Evolutionary conservation across 2,329 filamentous ascomycete genomes (phyloP), one percentile per base, ranked within the genome.

Genomic region (Alternaria longipes): DNA sequence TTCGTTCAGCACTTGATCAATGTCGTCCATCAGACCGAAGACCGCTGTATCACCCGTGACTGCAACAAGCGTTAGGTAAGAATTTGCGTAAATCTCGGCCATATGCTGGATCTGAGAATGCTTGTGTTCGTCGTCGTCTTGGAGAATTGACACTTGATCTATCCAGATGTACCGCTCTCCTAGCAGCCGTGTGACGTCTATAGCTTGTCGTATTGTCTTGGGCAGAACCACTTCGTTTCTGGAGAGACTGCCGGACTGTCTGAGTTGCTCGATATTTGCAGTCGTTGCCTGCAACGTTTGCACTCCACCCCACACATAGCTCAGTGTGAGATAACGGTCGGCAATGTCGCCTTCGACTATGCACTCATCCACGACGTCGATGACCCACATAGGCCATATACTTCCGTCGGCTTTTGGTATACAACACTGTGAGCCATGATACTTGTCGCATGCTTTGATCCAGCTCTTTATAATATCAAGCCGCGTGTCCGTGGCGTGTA

Each of bases 221-320:
- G 45, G 26, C 12, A 47, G 1, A 4, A 8, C 3, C 1, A 5
- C 0, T 8, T 16, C 3, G 3, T 4, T 2, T 5, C 14, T 4
- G 1, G 0, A 0, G 11, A 47, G 45, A 5, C 45, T 47, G 32
- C 45, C 26, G 1, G 28, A 1, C 45, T 22, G 28, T 0, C 6
- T 22, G 26, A 47, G 28, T 2, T 2, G n/a, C 2, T 16, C n/a
- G 11, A 47, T 8, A 1, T 8, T 47, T 3, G 4, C 2, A 0
- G 11, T 16, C 9, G 11, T 8, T 2, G 28, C 1, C 0, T 47
- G 45, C 0, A 47, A 1, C 3, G 45, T 32, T 5, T 32, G n/a
- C 0, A 32, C n/a, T 1, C 45, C 45, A 3, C 45, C 45, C 45
- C 45, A 47, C 1, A 47, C 45, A 2, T 47, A 47, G 45, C 45